Conservation (phyloP, 345 rosid genomes). For the Pelargonium nanum region DNA sequence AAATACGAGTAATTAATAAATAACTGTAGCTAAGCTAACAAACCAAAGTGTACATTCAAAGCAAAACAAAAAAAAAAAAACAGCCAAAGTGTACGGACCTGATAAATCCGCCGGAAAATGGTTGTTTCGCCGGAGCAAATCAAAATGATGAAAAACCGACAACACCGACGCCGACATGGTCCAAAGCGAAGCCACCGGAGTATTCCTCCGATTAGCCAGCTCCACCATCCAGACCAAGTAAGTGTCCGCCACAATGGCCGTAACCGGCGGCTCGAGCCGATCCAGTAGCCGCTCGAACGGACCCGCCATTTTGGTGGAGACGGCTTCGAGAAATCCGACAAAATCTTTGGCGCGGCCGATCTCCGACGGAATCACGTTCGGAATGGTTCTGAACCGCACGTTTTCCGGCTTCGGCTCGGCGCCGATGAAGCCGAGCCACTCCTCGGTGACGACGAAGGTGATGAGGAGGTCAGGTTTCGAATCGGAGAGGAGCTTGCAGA, state of each 20-base stretch:
- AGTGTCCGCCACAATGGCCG: slow-evolving; percentile 21
- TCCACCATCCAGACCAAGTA: slow-evolving; percentile 18
- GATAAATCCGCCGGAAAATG: neutral
- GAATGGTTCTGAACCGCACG: slow-evolving; percentile 24
- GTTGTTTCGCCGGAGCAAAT: neutral
- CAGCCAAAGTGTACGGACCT: too few species aligned
- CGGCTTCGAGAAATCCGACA: slow-evolving; percentile 26
- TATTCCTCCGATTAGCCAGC: slow-evolving; percentile 24
- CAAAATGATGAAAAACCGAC: slow-evolving; percentile 20
- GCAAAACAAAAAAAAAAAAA: too few species aligned
- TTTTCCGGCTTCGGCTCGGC: slow-evolving; percentile 24
- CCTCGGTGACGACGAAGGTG: slow-evolving; percentile 25
- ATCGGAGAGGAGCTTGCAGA: slow-evolving; percentile 20
- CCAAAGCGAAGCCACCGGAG: slow-evolving; percentile 32
- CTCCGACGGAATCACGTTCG: slow-evolving; percentile 23
- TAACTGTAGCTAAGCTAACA: too few species aligned
- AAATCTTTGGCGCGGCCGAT: slow-evolving; percentile 16
- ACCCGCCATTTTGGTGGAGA: slow-evolving; percentile 17
- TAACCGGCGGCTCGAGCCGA: slow-evolving; percentile 19
- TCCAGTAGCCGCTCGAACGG: slow-evolving; percentile 23
- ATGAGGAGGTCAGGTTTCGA: slow-evolving; percentile 11
- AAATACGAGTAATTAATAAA: too few species aligned
- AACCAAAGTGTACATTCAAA: too few species aligned
- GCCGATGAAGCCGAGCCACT: slow-evolving; percentile 16
- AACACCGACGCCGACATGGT: slow-evolving; percentile 22